Conservation (phyloP, 441 rosid species). For the Kokia cookei region DNA sequence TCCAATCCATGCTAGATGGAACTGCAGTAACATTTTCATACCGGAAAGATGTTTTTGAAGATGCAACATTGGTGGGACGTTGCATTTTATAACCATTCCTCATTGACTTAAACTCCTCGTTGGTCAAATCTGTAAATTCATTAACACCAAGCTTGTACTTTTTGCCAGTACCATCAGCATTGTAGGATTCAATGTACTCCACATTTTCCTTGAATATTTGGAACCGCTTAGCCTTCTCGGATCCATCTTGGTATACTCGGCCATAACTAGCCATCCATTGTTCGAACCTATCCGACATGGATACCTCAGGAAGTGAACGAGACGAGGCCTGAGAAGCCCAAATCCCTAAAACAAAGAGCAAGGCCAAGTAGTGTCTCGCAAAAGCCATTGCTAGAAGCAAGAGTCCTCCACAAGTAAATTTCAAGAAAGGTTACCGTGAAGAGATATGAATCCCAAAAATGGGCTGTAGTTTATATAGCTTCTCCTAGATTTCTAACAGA, state of each 20-base stretch:
- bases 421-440: neutral
- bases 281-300: constrained; percentile 7
- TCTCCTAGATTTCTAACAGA: neutral
- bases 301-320: constrained; percentile 8
- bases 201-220: constrained; percentile 11
- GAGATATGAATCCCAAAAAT: neutral
- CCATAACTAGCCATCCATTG: constrained; percentile 1
- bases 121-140: constrained; percentile 9
- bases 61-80: neutral
- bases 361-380: neutral
- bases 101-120: constrained; percentile 5
- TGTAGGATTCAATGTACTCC: constrained; percentile 6
- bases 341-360: neutral
- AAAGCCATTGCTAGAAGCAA: neutral
- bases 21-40: constrained; percentile 5
- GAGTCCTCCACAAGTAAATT: neutral
- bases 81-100: constrained; percentile 1
- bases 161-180: neutral
- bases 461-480: neutral
- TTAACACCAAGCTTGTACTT: constrained; percentile 9
- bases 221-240: neutral
- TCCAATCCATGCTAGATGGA: constrained; percentile 22
- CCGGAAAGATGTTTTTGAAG: neutral
- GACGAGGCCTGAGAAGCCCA: constrained; percentile 5
- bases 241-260: neutral